Base-by-base conservation (phyloP, 139 green algal species). In the Eudorina sp. region DNA sequence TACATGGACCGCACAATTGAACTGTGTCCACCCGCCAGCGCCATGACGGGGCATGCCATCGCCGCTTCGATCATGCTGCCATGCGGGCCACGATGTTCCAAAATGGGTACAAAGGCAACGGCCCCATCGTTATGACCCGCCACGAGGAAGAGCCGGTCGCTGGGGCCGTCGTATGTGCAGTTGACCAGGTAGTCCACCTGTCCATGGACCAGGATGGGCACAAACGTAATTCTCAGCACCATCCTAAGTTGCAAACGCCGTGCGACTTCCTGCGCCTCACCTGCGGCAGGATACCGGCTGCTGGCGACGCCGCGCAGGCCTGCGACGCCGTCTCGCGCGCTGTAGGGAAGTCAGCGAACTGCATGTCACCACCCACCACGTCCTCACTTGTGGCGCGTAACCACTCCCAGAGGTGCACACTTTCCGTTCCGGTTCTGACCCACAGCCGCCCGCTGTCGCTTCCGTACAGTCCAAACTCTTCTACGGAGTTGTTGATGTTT, bases 341-440 rank as follows among this genome's bases (percentile, higher is more conserved):
- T 7, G 95, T 89, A 16, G 27, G 27, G 5, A 93, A 90, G 21
- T 96, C 92, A 1, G 89, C 92, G 45, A 96, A 91, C 43, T 91
- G 83, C 36, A 64, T 70, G 25, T 93, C 53, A 2, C 92, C 73
- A 1, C 93, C 94, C 34, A 64, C 58, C 45, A 86, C 86, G 1
- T 93, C 90, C 64, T 95, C 92, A 23, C 85, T 60, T 75, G 93
- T 96, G 4, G 94, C 94, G 1, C 86, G 88, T 11, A 74, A 31
- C 96, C 96, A 98, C 72, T 98, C 94, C 96, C 96, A 98, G 43
- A 97, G 90, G 89, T 96, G 93, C 72, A 98, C 69, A 4, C 78
- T 92, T 81, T 97, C 96, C 21, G 95, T 97, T 46, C 95, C 92
- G 25, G 90, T 96, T 29, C 85, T 77, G 53, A 92, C 91, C 91